Evolutionary conservation across 2,329 filamentous ascomycete genomes (phyloP).

Genomic region (Pseudocercospora eumusae): DNA sequence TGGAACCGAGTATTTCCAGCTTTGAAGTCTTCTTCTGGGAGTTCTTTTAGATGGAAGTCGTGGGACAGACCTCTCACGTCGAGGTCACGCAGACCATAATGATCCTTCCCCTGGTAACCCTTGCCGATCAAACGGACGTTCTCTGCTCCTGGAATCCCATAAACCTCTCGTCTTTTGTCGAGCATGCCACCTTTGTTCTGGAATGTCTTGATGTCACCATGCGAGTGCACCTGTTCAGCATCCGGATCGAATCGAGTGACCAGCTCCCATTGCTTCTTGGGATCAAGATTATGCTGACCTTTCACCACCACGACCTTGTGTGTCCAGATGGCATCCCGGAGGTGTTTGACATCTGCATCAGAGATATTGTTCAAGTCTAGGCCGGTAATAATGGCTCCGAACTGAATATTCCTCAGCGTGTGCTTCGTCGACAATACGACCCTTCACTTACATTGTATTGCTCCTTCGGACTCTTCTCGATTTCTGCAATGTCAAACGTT

Average conservation of each 20-base stretch:
- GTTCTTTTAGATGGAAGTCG: conserved; percentile 64
- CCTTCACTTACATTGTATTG: conserved; percentile 16
- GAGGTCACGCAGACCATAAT: conserved; percentile 47
- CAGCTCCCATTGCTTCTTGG: conserved; percentile 51
- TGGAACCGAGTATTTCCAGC: conserved; percentile 62
- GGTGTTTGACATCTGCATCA: conserved; percentile 43
- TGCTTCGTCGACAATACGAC: too few species aligned
- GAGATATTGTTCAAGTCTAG: conserved; percentile 45
- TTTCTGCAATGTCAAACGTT: conserved; percentile 10
- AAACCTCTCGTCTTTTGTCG: conserved; percentile 36
- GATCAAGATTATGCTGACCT: conserved; percentile 46
- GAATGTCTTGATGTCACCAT: conserved; percentile 48
- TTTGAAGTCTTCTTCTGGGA: conserved; percentile 61
- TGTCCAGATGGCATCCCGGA: conserved; percentile 47
- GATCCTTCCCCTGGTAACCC: conserved; percentile 49
- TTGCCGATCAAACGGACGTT: conserved; percentile 52
- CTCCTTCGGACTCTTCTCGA: conserved; percentile 16
- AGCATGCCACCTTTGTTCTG: conserved; percentile 46
- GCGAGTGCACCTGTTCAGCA: conserved; percentile 46
- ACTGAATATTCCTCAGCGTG: conserved; percentile 9
- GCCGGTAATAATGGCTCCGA: conserved; percentile 34
- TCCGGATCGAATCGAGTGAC: conserved; percentile 47
- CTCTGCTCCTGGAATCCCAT: conserved; percentile 47
- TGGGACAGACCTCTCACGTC: conserved; percentile 33
- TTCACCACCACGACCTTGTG: conserved; percentile 50